Conservation (phyloP, 441 rosid genomes). For the Capsella rubella region DNA sequence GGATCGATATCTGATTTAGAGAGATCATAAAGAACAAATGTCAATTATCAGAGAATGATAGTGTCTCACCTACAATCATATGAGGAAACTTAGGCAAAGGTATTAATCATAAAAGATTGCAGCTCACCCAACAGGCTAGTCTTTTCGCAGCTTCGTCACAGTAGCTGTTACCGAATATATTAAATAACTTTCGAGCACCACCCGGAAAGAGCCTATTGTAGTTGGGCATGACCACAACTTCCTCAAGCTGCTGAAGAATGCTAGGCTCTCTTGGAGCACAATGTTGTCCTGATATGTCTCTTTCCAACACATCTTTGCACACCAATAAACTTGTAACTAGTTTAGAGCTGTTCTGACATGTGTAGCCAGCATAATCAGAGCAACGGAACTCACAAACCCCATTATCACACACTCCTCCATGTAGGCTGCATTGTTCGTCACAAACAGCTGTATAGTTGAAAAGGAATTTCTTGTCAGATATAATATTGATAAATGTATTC, state of each 20-base stretch:
- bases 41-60: constrained; percentile 10
- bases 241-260: constrained; percentile 93
- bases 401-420: constrained; percentile 98
- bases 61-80: not conserved
- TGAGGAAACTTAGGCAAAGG: not conserved
- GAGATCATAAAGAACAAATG: constrained; percentile 19
- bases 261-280: constrained; percentile 97
- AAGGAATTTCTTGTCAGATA: constrained; percentile 25
- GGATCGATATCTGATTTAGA: constrained; percentile 86
- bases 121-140: constrained; percentile 94
- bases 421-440: constrained; percentile 98
- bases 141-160: constrained; percentile 91
- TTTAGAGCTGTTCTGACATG: constrained; percentile 92
- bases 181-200: constrained; percentile 85
- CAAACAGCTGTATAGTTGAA: constrained; percentile 74
- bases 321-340: constrained; percentile 83
- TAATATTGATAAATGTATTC: not conserved
- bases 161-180: constrained; percentile 77
- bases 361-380: constrained; percentile 98
- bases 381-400: constrained; percentile 99
- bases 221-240: constrained; percentile 96
- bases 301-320: constrained; percentile 83
- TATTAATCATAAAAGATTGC: constrained; percentile 2
- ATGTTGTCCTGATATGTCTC: constrained; percentile 77
- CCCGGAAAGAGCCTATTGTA: constrained; percentile 89